Evolutionary conservation across 768 basidiomycete species (phyloP), one percentile per base, ranked within the genome.

Genomic region (Sistotremastrum suecicum): DNA sequence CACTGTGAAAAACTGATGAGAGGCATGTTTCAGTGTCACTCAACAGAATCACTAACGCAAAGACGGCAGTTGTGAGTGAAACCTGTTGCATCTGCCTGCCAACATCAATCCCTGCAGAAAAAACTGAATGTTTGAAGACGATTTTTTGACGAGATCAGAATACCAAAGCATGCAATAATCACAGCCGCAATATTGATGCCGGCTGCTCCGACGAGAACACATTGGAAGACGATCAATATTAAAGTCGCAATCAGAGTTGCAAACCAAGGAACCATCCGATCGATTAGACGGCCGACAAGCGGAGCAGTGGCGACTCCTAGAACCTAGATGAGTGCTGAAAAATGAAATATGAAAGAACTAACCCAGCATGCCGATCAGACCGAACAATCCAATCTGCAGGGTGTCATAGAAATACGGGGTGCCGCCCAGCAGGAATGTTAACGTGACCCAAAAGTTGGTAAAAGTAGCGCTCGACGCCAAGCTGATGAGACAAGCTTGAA

Each of bases 381-480:
- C 83, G 55, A 86, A 84, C 8, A 86, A 66, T 3, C 83, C 84
- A 46, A 84, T 85, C 10, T 68, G 70, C 37, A 65, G 73, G 4
- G 68, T 69, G 74, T 74, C 36, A 44, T 52, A 56, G 37, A 4
- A 45, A 12, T 88, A 91, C 0, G 83, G 82, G 3, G 76, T 61
- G 4, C 78, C 83, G 5, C 78, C 80, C 2, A 94, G 76, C 20
- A 90, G 64, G 66, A 90, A 92, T 0, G 87, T 88, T 49, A 85
- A 59, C 0, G 81, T 83, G 3, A 83, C 80, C 81, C 81, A 79
- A 51, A 76, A 79, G 51, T 66, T 71, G 7, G 64, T 68, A 51
- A 71, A 78, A 43, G 75, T 79, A 29, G 79, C 79, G 48, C 71
- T 72, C 8, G 68, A 70, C 30, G 68, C 68, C 10, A 85, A 56